Evolutionary conservation across 1,139 yeast genomes (phyloP), one percentile per base, ranked within the genome.

Genomic region (Suhomyces choctaworum): DNA sequence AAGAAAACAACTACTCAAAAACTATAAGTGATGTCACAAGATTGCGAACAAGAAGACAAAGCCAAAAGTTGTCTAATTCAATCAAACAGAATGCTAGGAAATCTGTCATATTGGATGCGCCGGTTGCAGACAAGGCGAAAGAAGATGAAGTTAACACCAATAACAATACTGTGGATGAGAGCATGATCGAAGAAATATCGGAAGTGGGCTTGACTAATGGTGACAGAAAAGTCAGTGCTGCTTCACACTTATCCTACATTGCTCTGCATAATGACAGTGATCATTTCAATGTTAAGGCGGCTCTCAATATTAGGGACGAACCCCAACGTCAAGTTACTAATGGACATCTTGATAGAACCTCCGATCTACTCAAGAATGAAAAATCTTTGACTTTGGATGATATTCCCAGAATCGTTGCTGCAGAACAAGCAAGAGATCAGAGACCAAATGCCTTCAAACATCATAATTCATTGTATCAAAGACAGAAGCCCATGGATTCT

Each of bases 391-490:
- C 97, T 0, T 73, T 92, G 51, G 98, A 92, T 60, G 99, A 92
- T 62, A 92, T 92, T 48, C 96, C 97, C 5, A 74, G 97, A 47
- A 90, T 92, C 53, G 97, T 92, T 9, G 96, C 97, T 3, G 95
- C 96, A 5, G 97, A 92, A 52, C 97, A 90, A 59, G 96, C 97
- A 0, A 73, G 97, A 45, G 96, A 88, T 46, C 83, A 87, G 52
- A 75, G 96, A 40, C 95, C 95, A 5, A 85, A 85, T 57, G 92
- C 95, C 0, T 86, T 80, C 62, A 77, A 80, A 45, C 90, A 80
- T 55, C 89, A 82, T 47, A 70, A 71, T 44, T 59, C 70, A 13
- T 58, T 70, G 34, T 70, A 70, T 42, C 73, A 54, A 53, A 63
- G 61, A 55, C 65, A 52, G 48, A 65, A 49, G 58, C 69, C 53